Percentiles rank a stretch among this genome's conserved stretches.
These are phyloP conservation scores for Trypanosoma mega DNA, from an alignment of 208 protist species.

Conservation along the genomic window DNA sequence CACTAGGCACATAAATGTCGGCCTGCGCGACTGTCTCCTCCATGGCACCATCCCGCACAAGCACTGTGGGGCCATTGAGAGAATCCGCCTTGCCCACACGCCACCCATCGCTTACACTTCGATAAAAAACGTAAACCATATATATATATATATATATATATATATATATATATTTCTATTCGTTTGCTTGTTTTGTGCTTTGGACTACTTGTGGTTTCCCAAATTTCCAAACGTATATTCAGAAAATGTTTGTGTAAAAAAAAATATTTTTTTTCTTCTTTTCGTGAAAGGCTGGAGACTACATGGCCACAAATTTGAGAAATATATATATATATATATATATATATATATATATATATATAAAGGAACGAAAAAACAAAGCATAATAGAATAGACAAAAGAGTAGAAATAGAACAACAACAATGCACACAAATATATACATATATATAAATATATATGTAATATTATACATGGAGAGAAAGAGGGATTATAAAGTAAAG, in stretches of 20 bases:
- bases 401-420: no score
- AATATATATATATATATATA: slow-evolving; percentile 11
- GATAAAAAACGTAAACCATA: slow-evolving; percentile 28
- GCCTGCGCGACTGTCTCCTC: slow-evolving; percentile 8
- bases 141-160: not conserved
- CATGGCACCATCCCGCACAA: slow-evolving; percentile 12
- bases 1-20: slow-evolving; percentile 21
- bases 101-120: slow-evolving; percentile 26
- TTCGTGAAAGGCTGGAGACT: not conserved
- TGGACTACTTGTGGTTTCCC: no score
- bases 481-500: no score
- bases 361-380: slow-evolving; percentile 17
- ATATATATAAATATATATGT: no score
- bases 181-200: no score
- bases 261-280: slow-evolving; percentile 4
- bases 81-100: slow-evolving; percentile 22
- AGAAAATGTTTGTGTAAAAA: not conserved
- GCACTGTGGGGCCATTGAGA: not conserved
- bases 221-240: slow-evolving; percentile 4
- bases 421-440: no score
- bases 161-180: slow-evolving; percentile 4
- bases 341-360: not conserved
- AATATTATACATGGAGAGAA: no score
- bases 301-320: no score
- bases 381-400: slow-evolving; percentile 5